These are phyloP conservation scores for Cicer cuneatum DNA, from an alignment of 306 rosid genomes.

Conservation along the genomic window DNA sequence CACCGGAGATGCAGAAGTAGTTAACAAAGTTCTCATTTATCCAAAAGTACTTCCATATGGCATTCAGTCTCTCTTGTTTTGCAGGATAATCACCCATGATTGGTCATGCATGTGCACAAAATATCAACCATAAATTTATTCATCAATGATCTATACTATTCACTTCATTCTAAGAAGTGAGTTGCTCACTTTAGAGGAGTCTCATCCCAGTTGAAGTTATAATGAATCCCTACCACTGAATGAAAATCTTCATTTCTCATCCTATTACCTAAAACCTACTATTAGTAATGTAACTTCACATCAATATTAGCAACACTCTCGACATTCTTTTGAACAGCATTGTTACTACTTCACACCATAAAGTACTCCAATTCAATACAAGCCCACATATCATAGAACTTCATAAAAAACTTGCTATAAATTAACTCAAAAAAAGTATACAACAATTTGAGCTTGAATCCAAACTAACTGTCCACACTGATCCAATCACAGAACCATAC, in stretches of 20 bases:
- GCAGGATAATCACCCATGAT: no score
- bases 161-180: no score
- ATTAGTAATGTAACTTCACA: not conserved
- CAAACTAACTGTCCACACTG: not conserved
- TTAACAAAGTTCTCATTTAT: no score
- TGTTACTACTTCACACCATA: not conserved
- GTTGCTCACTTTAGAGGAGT: no score
- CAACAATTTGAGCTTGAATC: slow-evolving; percentile 2
- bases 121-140: no score
- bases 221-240: not conserved
- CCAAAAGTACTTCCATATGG: no score
- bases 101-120: no score
- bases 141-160: no score
- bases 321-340: not conserved
- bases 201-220: not conserved
- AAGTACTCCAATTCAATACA: not conserved
- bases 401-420: not conserved
- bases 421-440: not conserved
- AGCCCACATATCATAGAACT: not conserved
- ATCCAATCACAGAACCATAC: not conserved
- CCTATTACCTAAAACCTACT: not conserved
- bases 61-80: no score
- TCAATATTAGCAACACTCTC: not conserved
- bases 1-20: no score
- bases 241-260: slow-evolving; percentile 20